Evolutionary conservation across 2,329 filamentous ascomycete species (phyloP).

Genomic region (Talaromyces sp.): DNA sequence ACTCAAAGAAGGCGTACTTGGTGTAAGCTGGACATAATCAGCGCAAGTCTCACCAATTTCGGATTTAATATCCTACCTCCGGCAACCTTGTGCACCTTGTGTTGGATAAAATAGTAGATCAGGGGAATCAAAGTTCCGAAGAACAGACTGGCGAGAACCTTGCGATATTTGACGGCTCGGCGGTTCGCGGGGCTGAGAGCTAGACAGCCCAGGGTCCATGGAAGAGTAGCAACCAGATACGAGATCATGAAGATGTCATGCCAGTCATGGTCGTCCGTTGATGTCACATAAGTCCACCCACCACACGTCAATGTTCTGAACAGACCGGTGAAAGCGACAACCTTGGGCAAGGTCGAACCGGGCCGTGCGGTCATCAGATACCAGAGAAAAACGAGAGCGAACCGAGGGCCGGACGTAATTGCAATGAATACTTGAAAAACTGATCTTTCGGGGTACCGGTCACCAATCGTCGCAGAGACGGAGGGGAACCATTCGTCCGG

Average conservation of each 20-base stretch:
- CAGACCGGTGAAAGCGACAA: slow-evolving; percentile 73
- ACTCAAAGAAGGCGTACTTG: slow-evolving; percentile 96
- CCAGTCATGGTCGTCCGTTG: slow-evolving; percentile 97
- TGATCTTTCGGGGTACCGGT: slow-evolving; percentile 92
- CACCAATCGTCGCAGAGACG: slow-evolving; percentile 93
- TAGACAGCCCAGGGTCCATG: slow-evolving; percentile 91
- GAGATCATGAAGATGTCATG: slow-evolving; percentile 99
- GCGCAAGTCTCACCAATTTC: neutral
- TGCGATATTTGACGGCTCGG: slow-evolving; percentile 80
- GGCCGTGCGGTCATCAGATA: slow-evolving; percentile 81
- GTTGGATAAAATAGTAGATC: slow-evolving; percentile 96
- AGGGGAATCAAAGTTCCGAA: slow-evolving; percentile 87
- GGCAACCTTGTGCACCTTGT: slow-evolving; percentile 90
- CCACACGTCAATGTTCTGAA: slow-evolving; percentile 91
- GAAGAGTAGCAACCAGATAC: slow-evolving; percentile 87
- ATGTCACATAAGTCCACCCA: slow-evolving; percentile 97
- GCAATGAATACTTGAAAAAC: slow-evolving; percentile 98
- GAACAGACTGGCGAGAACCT: slow-evolving; percentile 76
- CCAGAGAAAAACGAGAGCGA: slow-evolving; percentile 85
- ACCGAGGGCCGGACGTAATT: slow-evolving; percentile 88
- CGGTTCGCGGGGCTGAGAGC: slow-evolving; percentile 81
- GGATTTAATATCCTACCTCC: slow-evolving; percentile 64
- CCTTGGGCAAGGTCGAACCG: slow-evolving; percentile 71
- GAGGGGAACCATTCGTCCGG: slow-evolving; percentile 96
- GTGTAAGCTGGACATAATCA: slow-evolving; percentile 71